Evolutionary conservation across 148 eudicot species (phyloP), one percentile per base, ranked within the genome.

Genomic region (Rhododendron molle): DNA sequence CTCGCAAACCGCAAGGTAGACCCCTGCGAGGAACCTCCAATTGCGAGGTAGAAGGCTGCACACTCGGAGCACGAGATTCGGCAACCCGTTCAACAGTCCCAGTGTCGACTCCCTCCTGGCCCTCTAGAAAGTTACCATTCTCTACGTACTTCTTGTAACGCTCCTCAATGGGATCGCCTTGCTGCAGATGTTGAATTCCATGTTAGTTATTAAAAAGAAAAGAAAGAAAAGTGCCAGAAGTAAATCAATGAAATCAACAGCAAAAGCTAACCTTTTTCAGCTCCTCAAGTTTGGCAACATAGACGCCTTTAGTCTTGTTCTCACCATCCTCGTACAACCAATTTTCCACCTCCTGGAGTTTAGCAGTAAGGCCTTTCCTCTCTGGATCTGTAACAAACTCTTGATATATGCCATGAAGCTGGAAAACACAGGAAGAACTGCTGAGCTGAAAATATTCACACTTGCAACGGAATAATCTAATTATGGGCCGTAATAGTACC

Each of bases 261-360:
- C 23, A 84, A 40, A 34, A 77, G 44, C 85, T 67, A 40, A 92
- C 98, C 99, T 92, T 95, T 87, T 94, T 97, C 83, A 95, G 95
- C 87, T 97, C 99, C 58, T 95, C 98, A 88, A 97, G 96, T 89
- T 95, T 97, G 46, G 98, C 98, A 88, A 93, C 76, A 58, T 95
- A 97, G 11, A 97, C 96, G 56, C 98, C 98, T 88, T 94, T 95
- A 14, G 93, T 97, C 86, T 95, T 98, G 90, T 97, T 98, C 89
- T 97, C 99, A 10, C 94, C 94, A 67, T 94, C 98, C 83, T 92
- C 96, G 79, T 94, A 94, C 87, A 94, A 88, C 98, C 98, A 94
- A 83, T 94, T 94, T 88, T 94, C 98, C 13, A 92, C 93, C 85
- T 88, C 87, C 85, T 94, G 98, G 77, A 94, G 94, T 80, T 84